Base-by-base conservation (phyloP, 306 rosid species). In the Heteromeles arbutifolia region DNA sequence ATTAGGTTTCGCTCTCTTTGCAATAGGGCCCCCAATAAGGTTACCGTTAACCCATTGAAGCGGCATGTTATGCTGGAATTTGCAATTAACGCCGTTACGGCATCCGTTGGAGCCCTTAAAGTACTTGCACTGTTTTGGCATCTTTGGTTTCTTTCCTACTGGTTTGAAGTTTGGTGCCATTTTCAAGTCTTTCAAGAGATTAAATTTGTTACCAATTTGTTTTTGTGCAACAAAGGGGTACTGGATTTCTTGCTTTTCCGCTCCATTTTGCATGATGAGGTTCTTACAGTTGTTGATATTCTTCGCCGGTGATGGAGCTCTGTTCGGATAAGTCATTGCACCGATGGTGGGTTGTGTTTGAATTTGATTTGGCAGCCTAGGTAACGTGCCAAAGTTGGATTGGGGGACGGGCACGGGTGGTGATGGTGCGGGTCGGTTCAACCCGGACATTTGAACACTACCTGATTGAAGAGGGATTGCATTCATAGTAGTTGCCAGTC, bases 61-160 rank as follows among this genome's bases (percentile, higher is more conserved):
- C 15, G 86, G 19, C 65, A 48, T 29, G 15, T 88, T 92, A 37
- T 93, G 98, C 71, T 50, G 79, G 82, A 17, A 91, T 59, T 82
- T 82, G 78, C 97, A 93, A 72, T 73, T 75, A 18, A 19, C 48
- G 50, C 97, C 98, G 29, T 89, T 87, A 65, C 92, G 77, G 70
- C 97, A 93, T 12, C 98, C 98, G 50, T 75, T 89, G 11, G 84
- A 21, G 78, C 85, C 80, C 12, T 87, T 88, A 78, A 85, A 93
- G 80, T 74, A 93, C 21, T 77, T 69, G 89, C 98, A 91, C 6
- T 82, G 86, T 87, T 80, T 91, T 64, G 56, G 65, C 50, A 28
- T 84, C 90, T 77, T 91, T 64, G n/a, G 44, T 74, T 75, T 88
- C 84, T 54, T 67, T 66, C 84, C 86, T 24, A 73, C 87, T 22